Evolutionary conservation across 2,329 filamentous ascomycete genomes (phyloP).

Genomic region (Lachnellula willkommii): DNA sequence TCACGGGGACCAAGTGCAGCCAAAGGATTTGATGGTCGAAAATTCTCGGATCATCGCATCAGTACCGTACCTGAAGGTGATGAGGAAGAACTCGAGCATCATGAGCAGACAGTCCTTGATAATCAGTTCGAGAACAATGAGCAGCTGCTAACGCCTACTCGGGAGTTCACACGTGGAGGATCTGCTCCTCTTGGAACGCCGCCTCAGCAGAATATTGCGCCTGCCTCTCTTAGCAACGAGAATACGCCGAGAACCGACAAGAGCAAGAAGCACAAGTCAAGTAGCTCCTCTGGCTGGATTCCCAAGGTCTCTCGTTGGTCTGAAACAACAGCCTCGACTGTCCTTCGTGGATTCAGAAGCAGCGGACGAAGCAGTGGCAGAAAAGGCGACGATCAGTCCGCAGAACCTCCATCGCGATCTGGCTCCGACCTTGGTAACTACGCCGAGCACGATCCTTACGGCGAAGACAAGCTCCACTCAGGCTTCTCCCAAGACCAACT

Average conservation of each 20-base stretch:
- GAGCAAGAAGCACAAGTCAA: conserved; percentile 83
- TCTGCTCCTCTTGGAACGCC: conserved; percentile 55
- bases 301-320: conserved; percentile 97
- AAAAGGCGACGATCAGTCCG: conserved; percentile 53
- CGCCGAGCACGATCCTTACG: conserved; percentile 52
- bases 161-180: conserved; percentile 47
- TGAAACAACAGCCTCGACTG: conserved; percentile 86
- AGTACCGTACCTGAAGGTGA: conserved; percentile 84
- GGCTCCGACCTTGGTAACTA: conserved; percentile 68
- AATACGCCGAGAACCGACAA: conserved; percentile 69
- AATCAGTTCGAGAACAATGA: conserved; percentile 56
- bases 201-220: conserved; percentile 43
- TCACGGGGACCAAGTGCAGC: conserved; percentile 41
- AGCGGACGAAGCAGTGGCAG: conserved; percentile 54
- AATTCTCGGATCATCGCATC: conserved; percentile 71
- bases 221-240: conserved; percentile 59
- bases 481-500: conserved; percentile 50
- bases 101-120: conserved; percentile 45
- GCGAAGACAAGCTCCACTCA: conserved; percentile 55
- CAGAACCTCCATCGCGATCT: conserved; percentile 60
- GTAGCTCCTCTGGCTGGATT: conserved; percentile 70
- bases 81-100: conserved; percentile 48
- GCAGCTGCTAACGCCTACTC: conserved; percentile 55
- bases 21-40: conserved; percentile 36
- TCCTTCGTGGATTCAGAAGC: conserved; percentile 69